phyloP scores from a whole-genome alignment of 2,329 filamentous ascomycete species.

The Alternaria atra region DNA sequence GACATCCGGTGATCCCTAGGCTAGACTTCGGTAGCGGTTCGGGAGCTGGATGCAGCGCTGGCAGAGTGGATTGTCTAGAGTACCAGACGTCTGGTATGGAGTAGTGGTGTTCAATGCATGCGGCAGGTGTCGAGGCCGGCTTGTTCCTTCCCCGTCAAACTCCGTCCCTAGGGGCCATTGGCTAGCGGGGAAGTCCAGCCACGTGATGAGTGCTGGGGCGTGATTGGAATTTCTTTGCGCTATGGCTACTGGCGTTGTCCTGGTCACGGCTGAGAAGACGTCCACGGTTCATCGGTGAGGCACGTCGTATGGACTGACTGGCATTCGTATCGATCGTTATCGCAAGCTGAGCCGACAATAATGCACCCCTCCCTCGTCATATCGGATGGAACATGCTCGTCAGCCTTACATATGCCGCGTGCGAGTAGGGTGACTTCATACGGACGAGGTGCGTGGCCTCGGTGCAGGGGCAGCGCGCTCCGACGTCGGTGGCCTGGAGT shows the following conservation, averaged over 20 bases:
- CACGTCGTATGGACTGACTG: background rate
- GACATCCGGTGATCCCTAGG: slow-evolving; percentile 13
- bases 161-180: background rate
- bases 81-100: background rate
- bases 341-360: slow-evolving; percentile 5
- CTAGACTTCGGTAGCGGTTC: slow-evolving; percentile 13
- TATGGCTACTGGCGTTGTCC: background rate
- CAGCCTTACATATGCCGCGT: slow-evolving; percentile 23
- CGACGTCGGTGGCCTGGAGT: slow-evolving; percentile 25
- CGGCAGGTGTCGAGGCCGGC: background rate
- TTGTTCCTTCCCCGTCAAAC: background rate
- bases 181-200: slow-evolving; percentile 7
- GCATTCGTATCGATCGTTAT: slow-evolving; percentile 3
- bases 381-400: slow-evolving; percentile 19
- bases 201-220: background rate
- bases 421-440: slow-evolving; percentile 22
- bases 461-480: slow-evolving; percentile 26
- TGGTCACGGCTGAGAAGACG: background rate
- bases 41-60: slow-evolving; percentile 1
- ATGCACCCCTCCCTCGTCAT: slow-evolving; percentile 6
- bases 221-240: background rate
- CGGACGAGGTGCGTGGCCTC: slow-evolving; percentile 29
- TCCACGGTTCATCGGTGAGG: slow-evolving; percentile 1
- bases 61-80: background rate
- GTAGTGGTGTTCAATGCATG: background rate